These are phyloP conservation scores for Coccomyxa sp. DNA, from an alignment of 139 green algal species.

Conservation along the genomic window DNA sequence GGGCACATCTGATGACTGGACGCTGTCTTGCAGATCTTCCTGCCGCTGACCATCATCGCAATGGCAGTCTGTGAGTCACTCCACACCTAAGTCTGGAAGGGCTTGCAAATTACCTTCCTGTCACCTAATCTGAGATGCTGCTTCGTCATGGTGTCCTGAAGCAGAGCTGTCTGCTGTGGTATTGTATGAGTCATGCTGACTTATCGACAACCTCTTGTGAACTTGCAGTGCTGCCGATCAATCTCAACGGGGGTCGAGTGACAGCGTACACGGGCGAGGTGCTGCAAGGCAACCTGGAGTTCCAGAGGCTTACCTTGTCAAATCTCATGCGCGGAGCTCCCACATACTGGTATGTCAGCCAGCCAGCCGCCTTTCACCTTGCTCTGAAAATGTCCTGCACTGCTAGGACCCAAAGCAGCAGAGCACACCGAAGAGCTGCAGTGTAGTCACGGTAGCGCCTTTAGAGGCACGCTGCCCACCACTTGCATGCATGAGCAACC, in stretches of 20 bases:
- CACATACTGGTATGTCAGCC: conserved; percentile 15
- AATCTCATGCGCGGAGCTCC: conserved; percentile 9
- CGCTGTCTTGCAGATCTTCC: too few relatives aligned
- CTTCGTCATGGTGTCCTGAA: neutral
- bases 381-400: too few relatives aligned
- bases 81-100: neutral
- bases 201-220: neutral
- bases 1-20: too few relatives aligned
- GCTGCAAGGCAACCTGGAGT: neutral
- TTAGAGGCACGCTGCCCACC: too few relatives aligned
- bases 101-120: neutral
- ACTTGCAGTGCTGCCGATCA: conserved; percentile 14
- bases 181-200: neutral
- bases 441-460: too few relatives aligned
- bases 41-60: conserved; percentile 37
- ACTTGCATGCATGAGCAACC: too few relatives aligned
- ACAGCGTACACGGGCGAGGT: neutral
- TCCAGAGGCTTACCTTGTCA: conserved; percentile 8
- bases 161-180: neutral
- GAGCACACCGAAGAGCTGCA: neutral
- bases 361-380: too few relatives aligned
- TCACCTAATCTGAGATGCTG: neutral
- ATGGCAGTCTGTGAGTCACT: conserved; percentile 11
- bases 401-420: too few relatives aligned
- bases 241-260: neutral